Evolutionary conservation across 495 filamentous ascomycete genomes (phyloP).

Genomic region (Corynascus novoguineensis): DNA sequence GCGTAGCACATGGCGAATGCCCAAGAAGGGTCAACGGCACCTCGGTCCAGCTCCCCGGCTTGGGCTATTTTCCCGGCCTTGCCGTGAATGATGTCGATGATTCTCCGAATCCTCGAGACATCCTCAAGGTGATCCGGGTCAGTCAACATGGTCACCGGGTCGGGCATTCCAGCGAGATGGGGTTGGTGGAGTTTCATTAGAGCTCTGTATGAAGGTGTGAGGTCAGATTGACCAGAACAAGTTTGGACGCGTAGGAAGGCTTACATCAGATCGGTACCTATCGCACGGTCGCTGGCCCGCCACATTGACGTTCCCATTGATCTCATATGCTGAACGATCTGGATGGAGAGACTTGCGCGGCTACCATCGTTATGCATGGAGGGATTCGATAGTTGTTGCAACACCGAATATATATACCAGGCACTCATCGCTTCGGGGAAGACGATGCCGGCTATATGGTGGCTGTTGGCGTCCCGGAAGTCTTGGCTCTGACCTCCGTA

Average conservation of each 20-base stretch:
- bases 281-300: slow-evolving; percentile 19
- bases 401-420: slow-evolving; percentile 21
- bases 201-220: slow-evolving; percentile 10
- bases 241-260: background rate
- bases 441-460: slow-evolving; percentile 21
- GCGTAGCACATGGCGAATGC: slow-evolving; percentile 27
- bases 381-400: slow-evolving; percentile 23
- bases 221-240: slow-evolving; percentile 1
- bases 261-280: slow-evolving; percentile 31
- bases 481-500: slow-evolving; percentile 13
- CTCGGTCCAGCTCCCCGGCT: slow-evolving; percentile 5
- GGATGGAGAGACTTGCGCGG: slow-evolving; percentile 16
- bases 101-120: slow-evolving; percentile 17
- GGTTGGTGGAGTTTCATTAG: slow-evolving; percentile 29
- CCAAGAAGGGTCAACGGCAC: slow-evolving; percentile 19
- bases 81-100: slow-evolving; percentile 20
- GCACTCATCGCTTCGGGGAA: slow-evolving; percentile 28
- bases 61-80: slow-evolving; percentile 10
- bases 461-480: slow-evolving; percentile 18
- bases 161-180: slow-evolving; percentile 14
- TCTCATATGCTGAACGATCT: slow-evolving; percentile 18
- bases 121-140: slow-evolving; percentile 9
- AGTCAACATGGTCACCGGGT: background rate
- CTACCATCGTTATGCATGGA: background rate
- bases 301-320: slow-evolving; percentile 11